Base-by-base conservation (phyloP, 2,329 filamentous ascomycete genomes). In the Coleophoma eucalyptorum region DNA sequence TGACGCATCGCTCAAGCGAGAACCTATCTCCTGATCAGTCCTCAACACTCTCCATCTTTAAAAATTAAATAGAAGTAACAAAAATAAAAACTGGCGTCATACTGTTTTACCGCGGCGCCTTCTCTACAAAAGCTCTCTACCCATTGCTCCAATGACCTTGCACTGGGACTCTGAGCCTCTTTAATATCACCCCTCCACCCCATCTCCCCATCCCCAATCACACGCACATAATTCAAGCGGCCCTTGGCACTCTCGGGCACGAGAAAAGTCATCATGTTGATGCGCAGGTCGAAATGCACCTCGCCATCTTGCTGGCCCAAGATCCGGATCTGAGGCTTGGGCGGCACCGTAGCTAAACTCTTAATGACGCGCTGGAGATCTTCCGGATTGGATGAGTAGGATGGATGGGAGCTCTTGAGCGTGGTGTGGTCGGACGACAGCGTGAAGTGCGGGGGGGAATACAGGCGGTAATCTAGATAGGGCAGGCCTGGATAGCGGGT, bases 181-280 rank as follows among this genome's bases (percentile, higher is more conserved):
- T 56, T 62, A 2, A 43, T 49, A 20, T 59, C 57, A 1, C 62
- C 79, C 10, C 79, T 73, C 52, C 72, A 72, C 0, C 77, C 78
- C 48, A 74, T 51, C 66, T 83, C 79, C 35, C 72, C 76, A 16
- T 64, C 61, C 0, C 66, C 67, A 11, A 80, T 75, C 51, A 76
- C 74, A 19, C 77, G 74, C 42, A 81, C 68, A 62, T 81, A 82
- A 59, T 81, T 76, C 61, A 79, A 71, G 21, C 76, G 71, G 34
- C 67, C 26, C 11, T 52, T 56, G 7, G 69, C 62, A 49, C 76
- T 70, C 2, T 77, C 73, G 0, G 77, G 71, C 2, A 81, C 69
- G 5, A 83, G 67, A 11, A 81, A 66, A 44, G 65, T 69, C 74
- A 82, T 77, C 16, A 81, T 66, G 60, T 82, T 82, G 40, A 81